Evolutionary conservation across 164 flowering plant species (phyloP), one percentile per base, ranked within the genome.

Genomic region (Aristolochia californica): DNA sequence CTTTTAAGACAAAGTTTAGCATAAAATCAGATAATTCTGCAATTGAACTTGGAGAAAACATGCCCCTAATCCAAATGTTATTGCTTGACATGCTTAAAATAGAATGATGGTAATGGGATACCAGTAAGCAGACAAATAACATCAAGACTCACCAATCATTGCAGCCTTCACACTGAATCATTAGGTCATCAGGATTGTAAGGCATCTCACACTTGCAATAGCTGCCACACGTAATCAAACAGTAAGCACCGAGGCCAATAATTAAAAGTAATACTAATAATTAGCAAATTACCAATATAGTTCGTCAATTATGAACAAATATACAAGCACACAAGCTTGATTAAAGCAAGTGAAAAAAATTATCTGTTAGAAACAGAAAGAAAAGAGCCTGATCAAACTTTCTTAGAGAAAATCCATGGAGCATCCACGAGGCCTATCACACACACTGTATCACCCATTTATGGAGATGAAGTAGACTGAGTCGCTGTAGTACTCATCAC

Each of bases 131-230:
- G 26, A 49, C 5, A 34, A 34, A 34, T 34, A n/a, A 18, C 25
- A 12, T 13, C 20, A 53, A 38, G 15, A 47, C 40, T 53, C 60
- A 65, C 68, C 68, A 65, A 20, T 65, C 68, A 30, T 54, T 65
- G 62, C 68, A 65, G 18, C 63, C 68, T 27, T 65, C 68, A 20
- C 68, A 65, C 34, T 65, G 63, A 9, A 65, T 62, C 68, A 65
- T 65, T 38, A 65, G 63, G 43, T 65, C 68, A 48, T 65, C 68
- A 8, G 68, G 68, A 40, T 65, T 65, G 45, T 65, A 65, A 53
- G 68, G 68, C 68, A 65, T 65, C 54, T 65, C 68, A 24, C 68
- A 65, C 45, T 65, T 65, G 59, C 68, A 65, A 55, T 59, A 65
- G 38, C 68, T 65, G 60, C 55, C 54, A 20, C 24, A 30, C 10